phyloP scores from a whole-genome alignment of 2,329 filamentous ascomycete genomes.

The Pseudogymnoascus sp. region DNA sequence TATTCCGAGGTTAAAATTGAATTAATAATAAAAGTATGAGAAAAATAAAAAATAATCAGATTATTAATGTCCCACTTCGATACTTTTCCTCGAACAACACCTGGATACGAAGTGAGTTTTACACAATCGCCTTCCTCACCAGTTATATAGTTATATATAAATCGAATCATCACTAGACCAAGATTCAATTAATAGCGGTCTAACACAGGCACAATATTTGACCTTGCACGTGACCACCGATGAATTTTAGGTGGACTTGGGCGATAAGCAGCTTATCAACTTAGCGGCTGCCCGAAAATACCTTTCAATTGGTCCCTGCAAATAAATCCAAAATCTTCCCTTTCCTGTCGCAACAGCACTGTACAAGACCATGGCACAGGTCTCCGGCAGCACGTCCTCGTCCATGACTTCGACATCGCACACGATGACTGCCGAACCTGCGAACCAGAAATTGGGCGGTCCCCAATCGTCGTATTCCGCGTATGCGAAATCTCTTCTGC shows the following conservation, averaged over 20 bases:
- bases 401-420: slow-evolving; percentile 58
- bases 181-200: not conserved
- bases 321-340: slow-evolving; percentile 9
- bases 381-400: slow-evolving; percentile 42
- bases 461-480: slow-evolving; percentile 28
- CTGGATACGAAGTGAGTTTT: no score
- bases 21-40: not conserved
- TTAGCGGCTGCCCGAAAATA: slow-evolving; percentile 6
- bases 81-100: not conserved
- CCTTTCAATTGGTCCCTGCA: slow-evolving; percentile 9
- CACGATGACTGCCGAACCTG: slow-evolving; percentile 47
- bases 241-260: not conserved
- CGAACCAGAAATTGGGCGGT: slow-evolving; percentile 21
- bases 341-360: not conserved
- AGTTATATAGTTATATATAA: not conserved
- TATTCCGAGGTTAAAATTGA: no score
- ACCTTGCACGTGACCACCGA: not conserved
- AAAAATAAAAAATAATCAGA: not conserved
- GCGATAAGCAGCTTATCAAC: slow-evolving; percentile 7
- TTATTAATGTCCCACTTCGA: not conserved
- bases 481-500: slow-evolving; percentile 26
- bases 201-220: not conserved
- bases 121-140: not conserved
- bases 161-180: not conserved
- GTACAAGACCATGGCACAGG: slow-evolving; percentile 5